Base-by-base conservation (phyloP, 495 filamentous ascomycete species). In the Aspergillus bridgeri region DNA sequence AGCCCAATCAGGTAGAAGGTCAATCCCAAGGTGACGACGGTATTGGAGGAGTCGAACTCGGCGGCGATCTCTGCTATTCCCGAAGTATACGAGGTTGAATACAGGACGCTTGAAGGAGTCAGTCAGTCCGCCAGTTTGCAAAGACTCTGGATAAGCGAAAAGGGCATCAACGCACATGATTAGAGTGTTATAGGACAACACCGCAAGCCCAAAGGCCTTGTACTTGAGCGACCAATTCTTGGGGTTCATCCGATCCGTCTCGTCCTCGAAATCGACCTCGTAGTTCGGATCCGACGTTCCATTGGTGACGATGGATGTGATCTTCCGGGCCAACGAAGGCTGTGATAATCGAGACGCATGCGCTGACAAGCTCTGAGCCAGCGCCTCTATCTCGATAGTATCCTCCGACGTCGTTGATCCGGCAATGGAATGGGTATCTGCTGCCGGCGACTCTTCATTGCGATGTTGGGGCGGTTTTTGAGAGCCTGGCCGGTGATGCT, bases 141-240 rank as follows among this genome's bases (percentile, higher is more conserved):
- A 47, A 13, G 22, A 29, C n/a, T 47, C 6, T 50, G 8, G 11
- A 33, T 8, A 27, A 38, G 25, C 54, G 53, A 49, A 48, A 33
- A 42, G 7, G 24, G 46, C 11, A 33, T 44, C 27, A n/a, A 71
- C 79, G 68, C 63, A 83, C 63, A 92, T 83, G 13, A 86, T 78
- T 67, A 88, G 84, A 6, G 88, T 90, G 42, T 87, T 81, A 72
- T 82, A 92, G 21, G 87, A 88, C 29, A 95, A 83, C 53, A 81
- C 72, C 19, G 76, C 67, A 19, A 93, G 76, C 5, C 82, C 78
- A 73, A 85, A 78, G 38, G 76, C 75, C 52, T 87, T 87, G 69
- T 90, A 90, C 70, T 69, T 79, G 19, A 88, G 52, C 0, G 83
- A 69, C 91, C 91, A 96, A 67, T 92, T 90, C 60, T 79, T 77